Conservation (phyloP, 2,329 filamentous ascomycete species). For the Calonectria pauciramosa region DNA sequence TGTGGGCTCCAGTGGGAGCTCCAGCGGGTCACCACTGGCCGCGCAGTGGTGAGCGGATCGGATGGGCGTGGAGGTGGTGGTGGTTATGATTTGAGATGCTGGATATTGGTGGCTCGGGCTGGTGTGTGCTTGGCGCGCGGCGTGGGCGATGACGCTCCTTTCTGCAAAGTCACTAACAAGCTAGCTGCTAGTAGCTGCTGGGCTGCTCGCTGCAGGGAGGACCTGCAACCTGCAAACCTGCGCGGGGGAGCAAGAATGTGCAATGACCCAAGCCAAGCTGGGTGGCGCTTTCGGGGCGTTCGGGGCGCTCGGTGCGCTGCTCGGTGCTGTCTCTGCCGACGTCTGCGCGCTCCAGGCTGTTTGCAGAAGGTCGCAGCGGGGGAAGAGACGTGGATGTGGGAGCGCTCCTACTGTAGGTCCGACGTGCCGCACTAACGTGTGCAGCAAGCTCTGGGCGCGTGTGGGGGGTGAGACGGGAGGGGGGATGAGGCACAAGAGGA, state of each 20-base stretch:
- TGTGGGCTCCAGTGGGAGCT: slow-evolving; percentile 31
- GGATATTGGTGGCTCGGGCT: slow-evolving; percentile 11
- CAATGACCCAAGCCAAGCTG: slow-evolving; percentile 11
- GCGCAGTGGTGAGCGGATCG: slow-evolving; percentile 12
- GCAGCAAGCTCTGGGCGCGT: slow-evolving; percentile 7
- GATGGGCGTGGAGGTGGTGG: neutral
- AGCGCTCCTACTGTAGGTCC: slow-evolving; percentile 20
- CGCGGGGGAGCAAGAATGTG: slow-evolving; percentile 5
- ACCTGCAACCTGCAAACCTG: neutral
- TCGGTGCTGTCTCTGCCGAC: slow-evolving; percentile 28
- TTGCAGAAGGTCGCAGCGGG: slow-evolving; percentile 22
- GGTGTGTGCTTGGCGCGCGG: slow-evolving; percentile 1
- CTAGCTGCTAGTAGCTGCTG: neutral
- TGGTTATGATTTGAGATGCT: slow-evolving; percentile 11
- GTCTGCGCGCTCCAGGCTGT: slow-evolving; percentile 18
- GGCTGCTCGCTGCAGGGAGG: neutral
- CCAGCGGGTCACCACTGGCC: slow-evolving; percentile 29
- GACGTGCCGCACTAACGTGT: slow-evolving; percentile 26
- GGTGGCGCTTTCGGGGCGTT: slow-evolving; percentile 27
- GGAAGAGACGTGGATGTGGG: slow-evolving; percentile 9
- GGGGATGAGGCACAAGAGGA: slow-evolving; percentile 7
- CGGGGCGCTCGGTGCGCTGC: slow-evolving; percentile 29
- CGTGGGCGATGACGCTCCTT: slow-evolving; percentile 8
- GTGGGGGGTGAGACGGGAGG: slow-evolving; percentile 18
- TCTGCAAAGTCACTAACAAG: neutral